These are phyloP conservation scores for Fagopyrum tataricum DNA, from an alignment of 148 eudicot genomes.

Conservation along the genomic window DNA sequence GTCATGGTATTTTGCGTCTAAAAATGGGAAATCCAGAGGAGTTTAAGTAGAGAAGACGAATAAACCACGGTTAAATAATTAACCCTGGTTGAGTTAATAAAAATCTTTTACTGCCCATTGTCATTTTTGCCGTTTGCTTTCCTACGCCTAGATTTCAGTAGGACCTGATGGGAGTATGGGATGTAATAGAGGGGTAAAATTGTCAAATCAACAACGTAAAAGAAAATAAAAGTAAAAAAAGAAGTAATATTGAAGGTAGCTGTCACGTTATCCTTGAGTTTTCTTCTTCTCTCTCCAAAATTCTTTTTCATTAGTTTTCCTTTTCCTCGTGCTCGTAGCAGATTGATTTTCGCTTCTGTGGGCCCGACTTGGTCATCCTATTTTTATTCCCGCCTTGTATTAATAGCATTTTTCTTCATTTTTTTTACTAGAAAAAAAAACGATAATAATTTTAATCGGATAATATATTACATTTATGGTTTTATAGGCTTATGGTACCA, in stretches of 20 bases:
- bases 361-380: constrained; percentile 11
- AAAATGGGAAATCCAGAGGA: background rate
- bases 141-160: constrained; percentile 3
- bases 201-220: background rate
- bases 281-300: background rate
- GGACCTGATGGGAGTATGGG: background rate
- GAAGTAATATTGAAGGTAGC: background rate
- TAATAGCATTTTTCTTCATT: background rate
- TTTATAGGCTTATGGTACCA: no score
- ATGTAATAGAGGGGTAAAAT: background rate
- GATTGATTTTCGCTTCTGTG: constrained; percentile 11
- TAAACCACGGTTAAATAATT: background rate
- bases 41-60: background rate
- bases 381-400: background rate
- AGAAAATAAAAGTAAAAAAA: background rate
- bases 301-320: background rate
- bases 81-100: background rate
- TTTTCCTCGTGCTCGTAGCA: constrained; percentile 10
- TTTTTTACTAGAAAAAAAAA: background rate
- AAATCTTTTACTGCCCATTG: background rate
- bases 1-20: background rate
- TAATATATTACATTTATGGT: no score
- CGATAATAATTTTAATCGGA: background rate
- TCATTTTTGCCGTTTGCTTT: background rate
- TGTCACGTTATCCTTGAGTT: constrained; percentile 11